Conservation (phyloP, 805 yeast species). For the Ogataea paradorogensis region DNA sequence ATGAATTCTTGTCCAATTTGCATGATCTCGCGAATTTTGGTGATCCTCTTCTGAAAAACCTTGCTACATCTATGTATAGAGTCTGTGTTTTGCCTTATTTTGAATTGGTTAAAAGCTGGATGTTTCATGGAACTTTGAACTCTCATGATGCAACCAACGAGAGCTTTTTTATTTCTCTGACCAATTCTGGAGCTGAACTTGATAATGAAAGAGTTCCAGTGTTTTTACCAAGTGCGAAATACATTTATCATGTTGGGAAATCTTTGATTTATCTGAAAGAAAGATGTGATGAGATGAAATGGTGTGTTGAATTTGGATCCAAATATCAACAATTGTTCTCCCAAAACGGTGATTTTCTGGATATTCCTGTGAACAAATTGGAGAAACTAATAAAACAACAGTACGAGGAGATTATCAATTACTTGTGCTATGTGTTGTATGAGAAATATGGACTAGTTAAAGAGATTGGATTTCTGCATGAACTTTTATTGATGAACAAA, state of each 20-base stretch:
- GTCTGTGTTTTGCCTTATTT: constrained; percentile 57
- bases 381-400: constrained; percentile 40
- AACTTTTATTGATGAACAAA: constrained; percentile 63
- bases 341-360: constrained; percentile 31
- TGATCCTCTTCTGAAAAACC: constrained; percentile 46
- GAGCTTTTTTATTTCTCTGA: constrained; percentile 55
- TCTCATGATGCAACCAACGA: constrained; percentile 39
- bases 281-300: constrained; percentile 64
- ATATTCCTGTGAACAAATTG: constrained; percentile 29
- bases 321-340: constrained; percentile 9
- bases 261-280: constrained; percentile 60
- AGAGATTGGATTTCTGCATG: constrained; percentile 62
- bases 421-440: constrained; percentile 48
- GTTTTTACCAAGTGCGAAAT: constrained; percentile 42
- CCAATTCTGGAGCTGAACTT: neutral
- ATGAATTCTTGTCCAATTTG: constrained; percentile 53
- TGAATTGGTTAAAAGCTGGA: constrained; percentile 62
- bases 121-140: constrained; percentile 58
- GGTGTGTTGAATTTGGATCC: constrained; percentile 37
- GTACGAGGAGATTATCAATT: constrained; percentile 51
- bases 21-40: constrained; percentile 58
- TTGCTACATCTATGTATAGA: constrained; percentile 44
- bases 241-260: constrained; percentile 68
- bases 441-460: constrained; percentile 45
- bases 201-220: constrained; percentile 39